phyloP scores from a whole-genome alignment of 78 protist genomes.

The Paratrimastix pyriformis region DNA sequence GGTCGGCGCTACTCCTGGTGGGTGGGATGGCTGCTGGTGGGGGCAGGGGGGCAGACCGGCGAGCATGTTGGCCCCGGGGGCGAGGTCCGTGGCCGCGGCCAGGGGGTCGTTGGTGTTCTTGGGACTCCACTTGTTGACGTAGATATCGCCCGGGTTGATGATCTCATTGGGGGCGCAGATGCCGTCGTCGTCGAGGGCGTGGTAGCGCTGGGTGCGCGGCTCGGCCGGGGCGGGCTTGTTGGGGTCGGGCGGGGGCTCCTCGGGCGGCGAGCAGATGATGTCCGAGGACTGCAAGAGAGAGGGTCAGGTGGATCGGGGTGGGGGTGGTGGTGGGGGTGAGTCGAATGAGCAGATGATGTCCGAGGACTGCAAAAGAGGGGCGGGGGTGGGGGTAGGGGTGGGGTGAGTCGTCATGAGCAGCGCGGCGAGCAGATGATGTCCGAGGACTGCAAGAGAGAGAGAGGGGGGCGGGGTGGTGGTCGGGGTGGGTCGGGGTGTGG shows the following conservation, averaged over 20 bases:
- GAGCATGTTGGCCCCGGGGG: not conserved
- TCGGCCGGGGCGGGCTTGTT: no score
- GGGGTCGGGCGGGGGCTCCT: no score
- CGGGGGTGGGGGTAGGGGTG: no score
- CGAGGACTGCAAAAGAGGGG: no score
- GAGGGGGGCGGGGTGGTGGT: not conserved
- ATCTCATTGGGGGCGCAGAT: slow-evolving; percentile 61
- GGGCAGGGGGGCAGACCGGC: no score
- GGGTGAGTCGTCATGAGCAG: no score
- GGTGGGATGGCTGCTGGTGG: not conserved
- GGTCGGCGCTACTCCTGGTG: not conserved
- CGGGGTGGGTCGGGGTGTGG: not conserved
- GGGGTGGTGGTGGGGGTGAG: no score
- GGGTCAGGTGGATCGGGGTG: no score
- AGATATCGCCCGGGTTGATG: slow-evolving; percentile 54
- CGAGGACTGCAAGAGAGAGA: not conserved
- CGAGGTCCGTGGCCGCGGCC: not conserved
- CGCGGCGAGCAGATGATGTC: no score
- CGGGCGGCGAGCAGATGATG: no score
- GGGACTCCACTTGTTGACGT: slow-evolving; percentile 39
- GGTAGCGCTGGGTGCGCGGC: not conserved
- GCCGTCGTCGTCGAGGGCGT: slow-evolving; percentile 79
- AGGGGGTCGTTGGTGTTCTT: slow-evolving; percentile 15
- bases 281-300: no score
- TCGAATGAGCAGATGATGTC: no score